Evolutionary conservation across 2,329 filamentous ascomycete species (phyloP), one percentile per base, ranked within the genome.

Genomic region (Ceratocystis ficicola): DNA sequence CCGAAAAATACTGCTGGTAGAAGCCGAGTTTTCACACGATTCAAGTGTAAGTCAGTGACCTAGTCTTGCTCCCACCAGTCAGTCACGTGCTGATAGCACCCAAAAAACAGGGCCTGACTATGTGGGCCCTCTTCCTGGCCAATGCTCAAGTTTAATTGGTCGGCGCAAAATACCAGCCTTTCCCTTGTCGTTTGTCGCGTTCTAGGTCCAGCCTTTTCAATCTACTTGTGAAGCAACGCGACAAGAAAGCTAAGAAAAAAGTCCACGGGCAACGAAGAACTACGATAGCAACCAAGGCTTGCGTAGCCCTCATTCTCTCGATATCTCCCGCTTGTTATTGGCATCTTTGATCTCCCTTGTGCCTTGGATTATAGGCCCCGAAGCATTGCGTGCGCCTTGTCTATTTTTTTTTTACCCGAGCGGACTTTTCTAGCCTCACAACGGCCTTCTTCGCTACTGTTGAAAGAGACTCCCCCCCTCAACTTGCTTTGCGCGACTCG

Each of bases 91-190:
- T 25, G 55, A 44, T 62, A 62, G 30, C 4, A n/a, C n/a, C 44
- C n/a, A 36, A 2, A 22, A 36, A 36, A 3, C 25, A 59, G 8
- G 48, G 48, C n/a, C 20, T 12, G 4, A 22, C 28, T 25, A 25
- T 32, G 66, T 67, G 66, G 66, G 55, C n/a, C 55, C 3, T 57
- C 3, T 7, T 20, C 20, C 44, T 15, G 2, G 25, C 55, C 41
- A 67, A 52, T 64, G 41, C 7, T 5, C 3, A 50, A 41, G 48
- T 67, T 65, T 65, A 22, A 67, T 67, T 67, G 66, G 66, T 46
- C 44, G 57, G 62, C 62, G 66, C 66, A 67, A 62, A 61, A 12
- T 52, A 62, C 48, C 66, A 67, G 66, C 66, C 66, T 67, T 65
- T 64, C 66, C 50, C 55, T 44, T 30, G 28, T 60, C 62, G 25